Conservation (phyloP, 768 basidiomycete species). For the Leccinellum rugosiceps region DNA sequence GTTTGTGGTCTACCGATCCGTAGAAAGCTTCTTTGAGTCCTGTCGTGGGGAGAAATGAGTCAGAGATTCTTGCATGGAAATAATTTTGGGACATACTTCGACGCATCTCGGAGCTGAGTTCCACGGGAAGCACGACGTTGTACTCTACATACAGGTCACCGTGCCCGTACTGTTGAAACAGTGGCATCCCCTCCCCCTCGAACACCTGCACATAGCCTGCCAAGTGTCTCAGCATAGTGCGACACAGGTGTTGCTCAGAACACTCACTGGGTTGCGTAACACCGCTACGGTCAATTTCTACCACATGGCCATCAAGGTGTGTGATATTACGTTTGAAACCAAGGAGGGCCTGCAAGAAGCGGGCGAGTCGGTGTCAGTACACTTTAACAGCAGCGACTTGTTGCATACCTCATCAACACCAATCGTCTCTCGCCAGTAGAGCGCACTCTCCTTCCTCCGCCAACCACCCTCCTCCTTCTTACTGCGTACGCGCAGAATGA, state of each 20-base stretch:
- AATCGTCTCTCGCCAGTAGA: slow-evolving; percentile 92
- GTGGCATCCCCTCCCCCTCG: slow-evolving; percentile 87
- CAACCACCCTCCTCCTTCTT: slow-evolving; percentile 76
- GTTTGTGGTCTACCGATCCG: slow-evolving; percentile 27
- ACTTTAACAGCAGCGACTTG: neutral
- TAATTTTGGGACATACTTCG: slow-evolving; percentile 57
- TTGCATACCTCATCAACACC: slow-evolving; percentile 74
- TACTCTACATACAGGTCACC: slow-evolving; percentile 94
- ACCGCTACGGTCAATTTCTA: slow-evolving; percentile 65
- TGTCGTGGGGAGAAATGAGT: slow-evolving; percentile 28
- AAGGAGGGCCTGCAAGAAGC: slow-evolving; percentile 71
- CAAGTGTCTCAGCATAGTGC: neutral
- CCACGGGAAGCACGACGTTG: slow-evolving; percentile 81
- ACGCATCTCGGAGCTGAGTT: slow-evolving; percentile 63
- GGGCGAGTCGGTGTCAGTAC: neutral
- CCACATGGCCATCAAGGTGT: slow-evolving; percentile 83
- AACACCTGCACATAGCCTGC: slow-evolving; percentile 85
- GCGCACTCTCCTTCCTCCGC: slow-evolving; percentile 83
- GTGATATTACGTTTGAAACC: slow-evolving; percentile 93
- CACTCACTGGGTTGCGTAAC: slow-evolving; percentile 87
- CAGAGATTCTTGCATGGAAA: neutral
- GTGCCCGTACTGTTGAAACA: slow-evolving; percentile 51
- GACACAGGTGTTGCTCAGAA: neutral
- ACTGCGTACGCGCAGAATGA: slow-evolving; percentile 81
- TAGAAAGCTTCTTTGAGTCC: slow-evolving; percentile 57